A percentile compares a stretch with the other conserved stretches of the same genome.
Conservation (phyloP, 2,329 filamentous ascomycete species). For the Aureobasidium sp. region DNA sequence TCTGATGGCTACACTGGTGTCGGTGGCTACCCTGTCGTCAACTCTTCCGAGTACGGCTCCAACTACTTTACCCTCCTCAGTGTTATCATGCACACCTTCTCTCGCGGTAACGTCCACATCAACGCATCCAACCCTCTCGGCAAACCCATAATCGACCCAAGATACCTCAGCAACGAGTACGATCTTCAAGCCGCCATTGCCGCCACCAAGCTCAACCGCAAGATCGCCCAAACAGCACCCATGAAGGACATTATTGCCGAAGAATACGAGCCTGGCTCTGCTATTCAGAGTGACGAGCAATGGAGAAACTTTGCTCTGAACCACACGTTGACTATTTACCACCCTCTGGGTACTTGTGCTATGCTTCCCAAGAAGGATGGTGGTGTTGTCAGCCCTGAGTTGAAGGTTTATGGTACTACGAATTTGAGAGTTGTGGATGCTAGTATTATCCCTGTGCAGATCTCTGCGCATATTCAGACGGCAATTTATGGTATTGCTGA, state of each 20-base stretch:
- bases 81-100: constrained; percentile 22
- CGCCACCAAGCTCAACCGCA: constrained; percentile 25
- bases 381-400: constrained; percentile 17
- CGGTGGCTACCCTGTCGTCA: constrained; percentile 25
- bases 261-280: constrained; percentile 21
- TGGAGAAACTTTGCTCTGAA: constrained; percentile 20
- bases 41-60: not conserved
- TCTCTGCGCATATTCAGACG: constrained; percentile 18
- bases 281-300: not conserved
- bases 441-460: constrained; percentile 17
- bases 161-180: constrained; percentile 22
- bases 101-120: constrained; percentile 24
- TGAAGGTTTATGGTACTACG: constrained; percentile 17
- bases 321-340: constrained; percentile 21
- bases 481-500: constrained; percentile 17
- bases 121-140: constrained; percentile 18
- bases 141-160: constrained; percentile 24
- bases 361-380: constrained; percentile 22
- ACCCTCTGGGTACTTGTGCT: constrained; percentile 22
- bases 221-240: constrained; percentile 20
- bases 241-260: constrained; percentile 21
- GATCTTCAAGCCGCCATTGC: constrained; percentile 20
- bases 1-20: constrained; percentile 12
- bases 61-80: constrained; percentile 24
- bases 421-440: constrained; percentile 17